Evolutionary conservation across 257 asterid species (phyloP), one percentile per base, ranked within the genome.

Genomic region (Nicotiana sylvestris): DNA sequence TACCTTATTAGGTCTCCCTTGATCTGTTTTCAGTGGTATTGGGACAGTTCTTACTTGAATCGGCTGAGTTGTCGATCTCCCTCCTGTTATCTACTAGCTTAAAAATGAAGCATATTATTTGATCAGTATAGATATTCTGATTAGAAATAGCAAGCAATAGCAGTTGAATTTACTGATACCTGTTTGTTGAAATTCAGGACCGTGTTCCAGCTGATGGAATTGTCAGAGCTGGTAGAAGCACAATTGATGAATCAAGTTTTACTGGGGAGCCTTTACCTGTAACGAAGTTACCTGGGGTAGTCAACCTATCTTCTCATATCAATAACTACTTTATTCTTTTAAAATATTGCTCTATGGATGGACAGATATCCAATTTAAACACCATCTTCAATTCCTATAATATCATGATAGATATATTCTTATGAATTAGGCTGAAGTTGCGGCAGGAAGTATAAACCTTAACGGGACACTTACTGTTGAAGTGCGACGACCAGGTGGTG

Each of bases 181-280:
- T 83, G 37, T 84, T 79, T n/a, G 60, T 80, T 51, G 82, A 77
- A 83, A 84, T 86, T 85, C 79, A 96, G 99, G 99, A 96, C 84
- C 97, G 99, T 76, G 90, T 96, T 85, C 98, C 99, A 32, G 99
- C 99, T 83, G 99, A 96, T 91, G 99, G 99, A 82, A 88, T 94
- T 30, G 98, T 96, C 76, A 89, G 81, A 82, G 88, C 90, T 39
- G 99, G 99, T 85, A 91, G 99, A 91, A 96, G 98, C 92, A 92
- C 95, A 77, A 97, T 94, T 70, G 99, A 96, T 9, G 99, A 96
- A 90, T 96, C 99, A 83, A 96, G 98, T 86, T 93, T 96, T 86
- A 93, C 98, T 4, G 99, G 99, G 88, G 99, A 96, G 86, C 98
- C 98, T 70, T 86, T 96, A 66, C 99, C 99, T 25, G 97, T 94